Conservation (phyloP, 2,329 filamentous ascomycete species). For the Ploettnerulaceae sp. region DNA sequence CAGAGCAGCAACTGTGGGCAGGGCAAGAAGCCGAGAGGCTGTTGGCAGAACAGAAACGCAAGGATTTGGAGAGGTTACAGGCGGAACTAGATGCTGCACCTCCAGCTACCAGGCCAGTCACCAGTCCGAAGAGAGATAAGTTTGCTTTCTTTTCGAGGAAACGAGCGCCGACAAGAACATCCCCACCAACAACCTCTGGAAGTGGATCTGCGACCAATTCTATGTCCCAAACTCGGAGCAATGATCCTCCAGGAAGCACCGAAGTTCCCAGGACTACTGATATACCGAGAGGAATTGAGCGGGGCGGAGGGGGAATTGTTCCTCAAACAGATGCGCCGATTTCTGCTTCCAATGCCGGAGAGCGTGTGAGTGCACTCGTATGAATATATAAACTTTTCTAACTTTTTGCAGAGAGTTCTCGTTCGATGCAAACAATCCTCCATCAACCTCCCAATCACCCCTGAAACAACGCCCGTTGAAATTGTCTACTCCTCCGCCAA, state of each 20-base stretch:
- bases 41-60: slow-evolving; percentile 32
- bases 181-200: slow-evolving; percentile 15
- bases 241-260: slow-evolving; percentile 13
- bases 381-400: background rate
- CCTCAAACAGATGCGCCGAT: slow-evolving; percentile 68
- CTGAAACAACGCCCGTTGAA: slow-evolving; percentile 69
- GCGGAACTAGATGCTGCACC: slow-evolving; percentile 31
- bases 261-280: slow-evolving; percentile 7
- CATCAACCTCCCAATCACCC: slow-evolving; percentile 66
- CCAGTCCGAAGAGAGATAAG: slow-evolving; percentile 26
- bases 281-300: slow-evolving; percentile 16
- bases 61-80: slow-evolving; percentile 33
- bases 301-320: slow-evolving; percentile 34
- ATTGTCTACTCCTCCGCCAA: slow-evolving; percentile 64
- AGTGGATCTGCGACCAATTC: slow-evolving; percentile 13
- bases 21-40: slow-evolving; percentile 26
- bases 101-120: slow-evolving; percentile 13
- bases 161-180: slow-evolving; percentile 17
- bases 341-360: slow-evolving; percentile 74
- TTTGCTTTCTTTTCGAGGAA: slow-evolving; percentile 32
- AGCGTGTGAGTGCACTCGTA: slow-evolving; percentile 53
- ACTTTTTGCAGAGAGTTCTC: slow-evolving; percentile 52
- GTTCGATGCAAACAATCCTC: slow-evolving; percentile 68
- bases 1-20: slow-evolving; percentile 14
- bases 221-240: slow-evolving; percentile 11